Percentiles rank a stretch among this genome's conserved stretches.
These are phyloP conservation scores for Aspergillus glaucus DNA, from an alignment of 2,329 filamentous ascomycete species.

Conservation along the genomic window DNA sequence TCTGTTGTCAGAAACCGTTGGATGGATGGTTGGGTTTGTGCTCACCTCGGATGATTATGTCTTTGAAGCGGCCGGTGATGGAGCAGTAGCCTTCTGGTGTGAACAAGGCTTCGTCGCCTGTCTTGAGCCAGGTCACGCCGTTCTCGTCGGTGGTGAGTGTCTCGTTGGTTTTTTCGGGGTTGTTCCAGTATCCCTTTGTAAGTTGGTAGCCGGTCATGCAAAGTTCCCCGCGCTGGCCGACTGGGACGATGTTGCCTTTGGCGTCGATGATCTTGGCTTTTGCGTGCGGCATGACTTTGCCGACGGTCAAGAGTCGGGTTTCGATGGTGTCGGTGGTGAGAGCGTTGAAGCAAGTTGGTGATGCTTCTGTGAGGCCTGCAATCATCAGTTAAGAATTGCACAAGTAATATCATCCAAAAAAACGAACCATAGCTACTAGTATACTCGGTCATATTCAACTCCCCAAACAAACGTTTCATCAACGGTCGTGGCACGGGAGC, in stretches of 20 bases:
- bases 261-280: conserved; percentile 69
- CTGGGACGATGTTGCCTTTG: conserved; percentile 57
- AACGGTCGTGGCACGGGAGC: conserved; percentile 68
- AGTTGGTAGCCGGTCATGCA: conserved; percentile 74
- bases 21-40: not conserved
- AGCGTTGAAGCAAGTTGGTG: conserved; percentile 74
- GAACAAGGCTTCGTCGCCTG: conserved; percentile 54
- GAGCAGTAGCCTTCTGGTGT: conserved; percentile 58
- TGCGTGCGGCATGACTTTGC: conserved; percentile 68
- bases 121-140: conserved; percentile 56
- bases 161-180: conserved; percentile 68
- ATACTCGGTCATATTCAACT: conserved; percentile 70
- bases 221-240: conserved; percentile 65
- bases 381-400: not conserved
- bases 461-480: conserved; percentile 65
- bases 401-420: not conserved
- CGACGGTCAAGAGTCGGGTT: conserved; percentile 63
- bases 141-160: conserved; percentile 60
- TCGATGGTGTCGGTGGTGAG: conserved; percentile 66
- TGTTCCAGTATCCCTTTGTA: conserved; percentile 56
- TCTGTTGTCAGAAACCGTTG: not conserved
- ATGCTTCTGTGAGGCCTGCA: conserved; percentile 65
- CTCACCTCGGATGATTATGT: conserved; percentile 66
- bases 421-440: conserved; percentile 53
- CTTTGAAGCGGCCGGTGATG: conserved; percentile 71